A percentile compares a stretch with the other conserved stretches of the same genome.
phyloP scores from a whole-genome alignment of 805 yeast genomes.

The Candida sithepensis region DNA sequence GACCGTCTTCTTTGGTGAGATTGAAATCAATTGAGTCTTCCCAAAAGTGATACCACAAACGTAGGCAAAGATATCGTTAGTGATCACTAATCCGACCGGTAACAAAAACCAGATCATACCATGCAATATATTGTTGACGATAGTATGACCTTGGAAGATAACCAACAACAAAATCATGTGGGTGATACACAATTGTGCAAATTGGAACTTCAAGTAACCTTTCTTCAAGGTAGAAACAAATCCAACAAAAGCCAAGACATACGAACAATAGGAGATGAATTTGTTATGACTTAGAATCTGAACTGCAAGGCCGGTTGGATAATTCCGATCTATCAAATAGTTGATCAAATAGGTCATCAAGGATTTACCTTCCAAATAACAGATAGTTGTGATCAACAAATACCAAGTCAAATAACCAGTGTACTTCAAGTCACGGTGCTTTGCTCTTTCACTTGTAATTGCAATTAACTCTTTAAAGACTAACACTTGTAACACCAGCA shows the following conservation, averaged over 20 bases:
- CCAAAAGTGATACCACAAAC: slow-evolving; percentile 97
- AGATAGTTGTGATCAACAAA: slow-evolving; percentile 79
- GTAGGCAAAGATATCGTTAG: slow-evolving; percentile 94
- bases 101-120: slow-evolving; percentile 94
- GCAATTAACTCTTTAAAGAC: slow-evolving; percentile 90
- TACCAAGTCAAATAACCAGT: slow-evolving; percentile 91
- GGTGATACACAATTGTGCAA: slow-evolving; percentile 88
- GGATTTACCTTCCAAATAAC: slow-evolving; percentile 84
- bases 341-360: slow-evolving; percentile 52
- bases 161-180: slow-evolving; percentile 90
- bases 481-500: slow-evolving; percentile 69
- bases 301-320: slow-evolving; percentile 25
- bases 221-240: slow-evolving; percentile 87
- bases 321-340: slow-evolving; percentile 26
- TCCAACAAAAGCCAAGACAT: slow-evolving; percentile 82
- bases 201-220: slow-evolving; percentile 87
- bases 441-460: slow-evolving; percentile 73
- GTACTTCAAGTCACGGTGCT: slow-evolving; percentile 77
- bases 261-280: slow-evolving; percentile 78
- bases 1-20: slow-evolving; percentile 95
- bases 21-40: slow-evolving; percentile 82
- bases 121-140: slow-evolving; percentile 80
- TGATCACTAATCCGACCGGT: slow-evolving; percentile 88
- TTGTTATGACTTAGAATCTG: slow-evolving; percentile 59
- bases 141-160: slow-evolving; percentile 90